Base-by-base conservation (phyloP, 768 basidiomycete species). In the Tulasnella sp. region DNA sequence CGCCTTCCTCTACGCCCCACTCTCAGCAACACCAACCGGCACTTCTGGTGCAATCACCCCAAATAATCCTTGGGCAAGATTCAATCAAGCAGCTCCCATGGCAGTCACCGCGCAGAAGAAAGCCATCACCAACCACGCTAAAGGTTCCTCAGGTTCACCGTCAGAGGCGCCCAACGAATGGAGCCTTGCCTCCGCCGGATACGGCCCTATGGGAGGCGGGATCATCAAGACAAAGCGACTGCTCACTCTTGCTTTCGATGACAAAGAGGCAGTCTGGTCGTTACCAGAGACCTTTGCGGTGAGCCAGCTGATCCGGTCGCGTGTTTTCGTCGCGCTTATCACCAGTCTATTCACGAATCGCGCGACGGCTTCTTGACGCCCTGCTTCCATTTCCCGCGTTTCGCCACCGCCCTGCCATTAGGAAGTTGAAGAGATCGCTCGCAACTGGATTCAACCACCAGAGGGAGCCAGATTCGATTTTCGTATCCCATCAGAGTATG, bases 371-470 rank as follows among this genome's bases (percentile, higher is more conserved):
- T 45, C 15, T 17, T 45, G 15, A 14, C 42, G 54, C 54, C 22
- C 54, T 17, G 54, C 22, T 45, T 40, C n/a, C 34, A 9, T 19
- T 73, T 39, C 69, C 37, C 69, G 69, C 38, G 69, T 71, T 45
- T 17, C 42, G 69, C 38, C 68, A 36, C 22, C 5, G 17, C 67
- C 54, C 22, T 58, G 4, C 17, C 17, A 49, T 36, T 71, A 95
- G 93, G 93, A 95, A 83, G 88, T 94, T 31, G 92, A 93, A 79
- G 88, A 86, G 36, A 86, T 91, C 68, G 93, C 93, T 14, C 86
- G 91, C 81, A 92, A 93, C 76, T 95, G 93, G 93, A 89, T 90
- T 34, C 93, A 93, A 80, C 93, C 93, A 15, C 92, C 93, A 19
- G 91, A 93, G 73, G 92, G 91, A 82, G 91, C 88, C 52, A 83